A percentile compares a stretch with the other conserved stretches of the same genome.
phyloP scores from a whole-genome alignment of 2,329 filamentous ascomycete species.

The Emmonsiellopsis sp. region DNA sequence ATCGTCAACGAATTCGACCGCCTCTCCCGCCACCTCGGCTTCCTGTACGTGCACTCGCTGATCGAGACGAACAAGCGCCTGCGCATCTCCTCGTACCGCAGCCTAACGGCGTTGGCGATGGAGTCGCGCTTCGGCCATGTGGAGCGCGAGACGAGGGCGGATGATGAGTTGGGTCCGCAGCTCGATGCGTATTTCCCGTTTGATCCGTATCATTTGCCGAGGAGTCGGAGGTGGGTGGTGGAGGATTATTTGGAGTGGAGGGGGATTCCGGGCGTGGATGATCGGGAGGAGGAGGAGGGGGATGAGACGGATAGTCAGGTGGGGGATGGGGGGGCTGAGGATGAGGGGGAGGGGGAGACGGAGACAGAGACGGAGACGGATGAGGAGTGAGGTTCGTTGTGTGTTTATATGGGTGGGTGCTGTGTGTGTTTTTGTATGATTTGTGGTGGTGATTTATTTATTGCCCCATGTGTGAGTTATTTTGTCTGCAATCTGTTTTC shows the following conservation, averaged over 20 bases:
- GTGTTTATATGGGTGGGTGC: not conserved
- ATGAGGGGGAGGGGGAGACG: conserved; percentile 30
- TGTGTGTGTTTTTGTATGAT: too few relatives aligned
- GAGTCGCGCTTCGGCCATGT: conserved; percentile 32
- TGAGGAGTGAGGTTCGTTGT: conserved; percentile 22
- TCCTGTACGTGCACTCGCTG: conserved; percentile 81
- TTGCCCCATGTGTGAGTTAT: too few relatives aligned
- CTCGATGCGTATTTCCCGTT: conserved; percentile 95
- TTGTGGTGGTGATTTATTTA: too few relatives aligned
- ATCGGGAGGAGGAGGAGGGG: conserved; percentile 44
- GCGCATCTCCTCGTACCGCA: conserved; percentile 60
- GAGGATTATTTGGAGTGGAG: conserved; percentile 75
- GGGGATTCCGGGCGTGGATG: conserved; percentile 59
- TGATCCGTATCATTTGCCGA: conserved; percentile 84
- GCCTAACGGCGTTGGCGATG: conserved; percentile 23
- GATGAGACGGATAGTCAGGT: conserved; percentile 33
- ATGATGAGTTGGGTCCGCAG: conserved; percentile 71
- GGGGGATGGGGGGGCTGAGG: conserved; percentile 19
- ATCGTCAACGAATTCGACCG: conserved; percentile 90
- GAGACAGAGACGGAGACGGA: conserved; percentile 35
- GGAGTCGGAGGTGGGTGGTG: conserved; percentile 80
- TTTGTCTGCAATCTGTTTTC: too few relatives aligned
- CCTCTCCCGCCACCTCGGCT: conserved; percentile 72
- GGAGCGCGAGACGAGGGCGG: conserved; percentile 45
- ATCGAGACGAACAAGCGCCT: conserved; percentile 89